Conservation (phyloP, 257 asterid species). For the Fraxinus quadrangulata region DNA sequence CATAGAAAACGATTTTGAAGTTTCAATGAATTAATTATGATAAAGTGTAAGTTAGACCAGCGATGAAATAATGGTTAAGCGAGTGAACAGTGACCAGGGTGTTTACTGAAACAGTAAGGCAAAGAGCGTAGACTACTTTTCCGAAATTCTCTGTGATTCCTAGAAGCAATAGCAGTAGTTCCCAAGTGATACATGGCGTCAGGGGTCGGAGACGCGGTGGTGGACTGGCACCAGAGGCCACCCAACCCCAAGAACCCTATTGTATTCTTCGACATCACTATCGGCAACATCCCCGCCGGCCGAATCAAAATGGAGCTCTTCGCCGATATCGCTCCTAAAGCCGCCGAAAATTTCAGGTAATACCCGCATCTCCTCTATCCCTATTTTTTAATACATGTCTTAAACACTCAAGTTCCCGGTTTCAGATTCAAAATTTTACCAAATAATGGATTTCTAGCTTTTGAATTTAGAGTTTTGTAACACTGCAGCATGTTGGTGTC, state of each 20-base stretch:
- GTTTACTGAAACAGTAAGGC: no score
- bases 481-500: neutral
- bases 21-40: no score
- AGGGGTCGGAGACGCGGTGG: constrained; percentile 45
- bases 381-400: neutral
- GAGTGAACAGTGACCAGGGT: no score
- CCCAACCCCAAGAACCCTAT: constrained; percentile 88
- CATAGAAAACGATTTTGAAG: no score
- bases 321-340: constrained; percentile 88
- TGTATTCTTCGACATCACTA: constrained; percentile 87
- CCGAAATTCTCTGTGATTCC: neutral
- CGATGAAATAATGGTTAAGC: no score
- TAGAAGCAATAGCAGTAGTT: neutral
- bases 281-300: constrained; percentile 92
- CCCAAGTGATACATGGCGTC: constrained; percentile 28
- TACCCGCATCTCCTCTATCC: neutral
- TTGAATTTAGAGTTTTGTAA: neutral
- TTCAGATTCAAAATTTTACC: neutral
- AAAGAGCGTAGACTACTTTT: neutral
- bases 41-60: no score
- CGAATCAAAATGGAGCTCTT: constrained; percentile 98
- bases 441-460: neutral
- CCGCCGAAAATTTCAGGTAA: constrained; percentile 93
- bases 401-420: neutral
- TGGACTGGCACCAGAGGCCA: constrained; percentile 97